Base-by-base conservation (phyloP, 164 flowering plant genomes). In the Aristolochia contorta region DNA sequence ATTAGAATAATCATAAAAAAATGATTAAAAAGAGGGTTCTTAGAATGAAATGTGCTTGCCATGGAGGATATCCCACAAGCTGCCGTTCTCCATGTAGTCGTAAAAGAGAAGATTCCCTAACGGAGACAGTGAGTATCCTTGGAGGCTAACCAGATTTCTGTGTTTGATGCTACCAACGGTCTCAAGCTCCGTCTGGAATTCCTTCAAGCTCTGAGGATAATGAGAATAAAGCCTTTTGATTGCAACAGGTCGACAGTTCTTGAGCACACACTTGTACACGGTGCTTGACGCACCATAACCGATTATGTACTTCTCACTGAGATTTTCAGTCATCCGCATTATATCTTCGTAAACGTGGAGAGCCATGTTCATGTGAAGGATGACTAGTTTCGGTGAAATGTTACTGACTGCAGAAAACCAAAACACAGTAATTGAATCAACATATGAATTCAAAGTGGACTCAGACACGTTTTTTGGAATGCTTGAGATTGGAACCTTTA, bases 71-170 rank as follows among this genome's bases (percentile, higher is more conserved):
- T 94, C 99, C 99, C 99, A 94, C 12, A 94, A 93, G 71, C 97
- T 90, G 21, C 99, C 99, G 66, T 91, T 94, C 69, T 94, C 99
- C 99, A 94, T 94, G 80, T 85, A 94, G 63, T 94, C 97, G 46
- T 91, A 94, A 68, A 94, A 91, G 9, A 94, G 91, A 53, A 94
- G 96, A 62, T 91, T 81, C 25, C 99, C 99, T 0, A 73, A 78
- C 19, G 86, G 81, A 0, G 97, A 94, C 56, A 91, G 69, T 0
- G 99, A 91, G 66, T 86, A 94, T 4, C 96, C 99, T 73, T 91
- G 99, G 14, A 94, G 88, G 72, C 95, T 64, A 21, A 94, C 99
- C 19, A 94, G 78, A 69, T 94, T 94, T 55, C 99, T 81, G 55
- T 94, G 99, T 74, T 94, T 94, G 69, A 94, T 91, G 71, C 93